Evolutionary conservation across 78 protist genomes (phyloP).

Genomic region (Acrasis kona): DNA sequence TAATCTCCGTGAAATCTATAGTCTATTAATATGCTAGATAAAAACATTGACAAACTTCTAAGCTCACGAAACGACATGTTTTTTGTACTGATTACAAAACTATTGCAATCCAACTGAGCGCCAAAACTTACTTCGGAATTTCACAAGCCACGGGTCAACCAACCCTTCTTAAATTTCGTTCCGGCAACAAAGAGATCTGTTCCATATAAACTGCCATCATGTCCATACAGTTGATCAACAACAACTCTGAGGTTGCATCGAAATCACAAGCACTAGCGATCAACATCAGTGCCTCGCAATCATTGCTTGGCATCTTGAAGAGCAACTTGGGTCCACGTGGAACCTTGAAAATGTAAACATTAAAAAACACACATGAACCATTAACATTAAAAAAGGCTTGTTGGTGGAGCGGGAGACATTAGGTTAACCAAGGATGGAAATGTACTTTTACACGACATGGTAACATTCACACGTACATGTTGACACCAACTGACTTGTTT

Average conservation of each 20-base stretch:
- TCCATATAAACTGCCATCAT: no score
- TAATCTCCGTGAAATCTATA: constrained; percentile 36
- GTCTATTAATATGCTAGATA: no score
- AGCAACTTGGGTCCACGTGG: constrained; percentile 99
- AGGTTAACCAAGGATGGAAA: constrained; percentile 98
- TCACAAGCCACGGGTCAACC: no score
- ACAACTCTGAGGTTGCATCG: background rate
- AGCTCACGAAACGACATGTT: constrained; percentile 42
- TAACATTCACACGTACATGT: constrained; percentile 2
- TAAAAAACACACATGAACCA: constrained; percentile 1
- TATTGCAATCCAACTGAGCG: no score
- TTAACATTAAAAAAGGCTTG: constrained; percentile 55
- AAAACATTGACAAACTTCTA: no score
- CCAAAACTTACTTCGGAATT: no score
- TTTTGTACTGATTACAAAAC: no score
- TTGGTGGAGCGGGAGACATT: constrained; percentile 95
- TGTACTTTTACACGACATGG: constrained; percentile 93
- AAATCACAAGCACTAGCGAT: constrained; percentile 53
- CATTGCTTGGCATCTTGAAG: constrained; percentile 85
- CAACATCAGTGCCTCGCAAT: constrained; percentile 89
- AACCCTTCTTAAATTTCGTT: no score
- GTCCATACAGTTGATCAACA: no score
- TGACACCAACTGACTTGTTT: no score
- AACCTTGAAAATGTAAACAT: constrained; percentile 86
- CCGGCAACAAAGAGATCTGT: no score